Evolutionary conservation across 306 rosid genomes (phyloP).

Genomic region (Lupinus albus): DNA sequence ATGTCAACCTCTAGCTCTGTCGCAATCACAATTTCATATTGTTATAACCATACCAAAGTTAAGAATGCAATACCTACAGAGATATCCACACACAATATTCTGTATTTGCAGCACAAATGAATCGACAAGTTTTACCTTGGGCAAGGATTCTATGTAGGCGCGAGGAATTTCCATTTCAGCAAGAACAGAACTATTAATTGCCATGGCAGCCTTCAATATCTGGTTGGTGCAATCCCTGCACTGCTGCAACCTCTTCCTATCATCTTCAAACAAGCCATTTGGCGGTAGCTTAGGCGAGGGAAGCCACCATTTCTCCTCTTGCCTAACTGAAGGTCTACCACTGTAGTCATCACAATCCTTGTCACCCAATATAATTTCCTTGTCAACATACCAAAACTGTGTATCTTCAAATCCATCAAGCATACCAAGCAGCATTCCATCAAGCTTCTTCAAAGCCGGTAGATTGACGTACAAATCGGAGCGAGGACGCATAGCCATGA

Average conservation of each 20-base stretch:
- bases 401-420: constrained; percentile 82
- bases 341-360: constrained; percentile 58
- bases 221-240: constrained; percentile 90
- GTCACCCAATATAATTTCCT: constrained; percentile 66
- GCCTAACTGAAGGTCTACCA: constrained; percentile 87
- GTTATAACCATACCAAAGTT: constrained; percentile 20
- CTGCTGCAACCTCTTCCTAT: constrained; percentile 87
- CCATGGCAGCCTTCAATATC: constrained; percentile 88
- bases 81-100: not conserved
- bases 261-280: constrained; percentile 66
- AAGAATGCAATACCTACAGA: not conserved
- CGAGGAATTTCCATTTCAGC: constrained; percentile 90
- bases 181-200: constrained; percentile 82
- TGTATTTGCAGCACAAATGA: constrained; percentile 11
- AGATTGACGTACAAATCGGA: constrained; percentile 81
- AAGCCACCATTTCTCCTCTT: constrained; percentile 99
- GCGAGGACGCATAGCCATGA: constrained; percentile 79
- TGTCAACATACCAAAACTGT: constrained; percentile 76
- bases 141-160: constrained; percentile 68
- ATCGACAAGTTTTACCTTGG: constrained; percentile 59
- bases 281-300: constrained; percentile 89
- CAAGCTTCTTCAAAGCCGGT: constrained; percentile 88
- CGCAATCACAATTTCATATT: not conserved
- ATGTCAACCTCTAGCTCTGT: not conserved
- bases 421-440: constrained; percentile 77